Evolutionary conservation across 2,329 filamentous ascomycete genomes (phyloP), one percentile per base, ranked within the genome.

Genomic region (Endoconidiophora laricicola): DNA sequence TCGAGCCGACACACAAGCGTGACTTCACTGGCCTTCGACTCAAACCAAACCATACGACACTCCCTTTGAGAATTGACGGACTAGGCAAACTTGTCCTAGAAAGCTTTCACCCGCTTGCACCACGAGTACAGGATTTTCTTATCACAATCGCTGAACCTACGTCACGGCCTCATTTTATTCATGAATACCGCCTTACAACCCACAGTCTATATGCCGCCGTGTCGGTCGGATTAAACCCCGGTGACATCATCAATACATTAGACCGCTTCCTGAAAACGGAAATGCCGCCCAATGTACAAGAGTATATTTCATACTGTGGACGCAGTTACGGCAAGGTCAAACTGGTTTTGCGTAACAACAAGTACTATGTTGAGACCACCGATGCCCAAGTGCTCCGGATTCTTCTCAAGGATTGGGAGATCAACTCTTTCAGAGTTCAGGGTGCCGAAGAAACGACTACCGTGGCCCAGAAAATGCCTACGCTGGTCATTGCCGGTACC

Each of bases 201-300:
- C 88, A 96, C 65, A 94, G 86, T 65, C 71, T 98, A 49, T 95
- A 96, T 65, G 90, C 91, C 26, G 91, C 91, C 39, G 86, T 96
- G 3, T 94, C 87, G 5, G 87, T 96, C 53, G 91, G 91, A n/a
- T 69, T 96, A 53, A 81, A 85, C 47, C 86, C 86, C 18, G 72
- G 83, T 48, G 88, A 96, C 63, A 95, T 96, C 55, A 86, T 96
- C 58, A 81, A 81, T 57, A 86, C 87, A 37, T 71, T 96, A 46
- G 86, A 95, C 58, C 77, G 82, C 37, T 82, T 95, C 57, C 86
- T 87, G 16, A 96, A 96, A 68, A 93, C 84, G 2, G 80, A 83
- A 6, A 69, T 96, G 10, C 87, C 90, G 0, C 74, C 83, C n/a
- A 76, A 79, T 44, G 84, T 96, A 54, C 76, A 80, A 54, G 70